Evolutionary conservation across 2,329 filamentous ascomycete genomes (phyloP).

Genomic region (Microdochium trichocladiopsis): DNA sequence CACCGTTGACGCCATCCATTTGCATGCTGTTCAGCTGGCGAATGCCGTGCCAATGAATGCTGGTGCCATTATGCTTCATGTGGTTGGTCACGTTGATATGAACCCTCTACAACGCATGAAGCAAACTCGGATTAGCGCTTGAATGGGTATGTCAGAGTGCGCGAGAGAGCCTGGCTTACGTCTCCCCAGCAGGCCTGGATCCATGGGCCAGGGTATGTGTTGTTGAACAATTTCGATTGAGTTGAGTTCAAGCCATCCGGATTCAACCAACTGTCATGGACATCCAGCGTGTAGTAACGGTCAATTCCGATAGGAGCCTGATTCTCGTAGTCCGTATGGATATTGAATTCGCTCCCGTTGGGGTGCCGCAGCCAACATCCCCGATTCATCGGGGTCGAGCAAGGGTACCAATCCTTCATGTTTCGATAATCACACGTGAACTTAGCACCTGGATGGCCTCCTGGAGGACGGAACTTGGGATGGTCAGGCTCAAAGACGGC

Average conservation of each 20-base stretch:
- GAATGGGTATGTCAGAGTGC: neutral
- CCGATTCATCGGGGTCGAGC: conserved; percentile 14
- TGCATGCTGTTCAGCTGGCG: conserved; percentile 39
- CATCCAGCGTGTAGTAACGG: conserved; percentile 12
- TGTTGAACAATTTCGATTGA: conserved; percentile 15
- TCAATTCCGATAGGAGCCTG: conserved; percentile 9
- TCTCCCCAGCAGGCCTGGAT: conserved; percentile 21
- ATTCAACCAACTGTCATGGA: neutral
- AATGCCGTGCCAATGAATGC: conserved; percentile 49
- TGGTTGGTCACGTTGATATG: conserved; percentile 22
- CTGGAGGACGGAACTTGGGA: conserved; percentile 2
- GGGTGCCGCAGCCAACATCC: conserved; percentile 17
- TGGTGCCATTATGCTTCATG: conserved; percentile 26
- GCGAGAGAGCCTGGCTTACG: neutral
- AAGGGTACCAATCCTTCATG: conserved; percentile 14
- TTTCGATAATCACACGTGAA: conserved; percentile 16
- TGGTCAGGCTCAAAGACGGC: neutral
- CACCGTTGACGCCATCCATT: conserved; percentile 44
- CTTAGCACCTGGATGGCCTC: conserved; percentile 2
- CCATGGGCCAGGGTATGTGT: conserved; percentile 17
- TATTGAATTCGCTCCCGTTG: conserved; percentile 13
- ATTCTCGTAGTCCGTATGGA: conserved; percentile 18
- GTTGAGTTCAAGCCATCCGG: conserved; percentile 12
- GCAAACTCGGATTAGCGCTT: neutral
- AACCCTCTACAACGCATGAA: conserved; percentile 7